Percentiles rank a stretch among this genome's conserved stretches.
These are phyloP conservation scores for Lachancea meyersii DNA, from an alignment of 805 yeast species.

Conservation along the genomic window DNA sequence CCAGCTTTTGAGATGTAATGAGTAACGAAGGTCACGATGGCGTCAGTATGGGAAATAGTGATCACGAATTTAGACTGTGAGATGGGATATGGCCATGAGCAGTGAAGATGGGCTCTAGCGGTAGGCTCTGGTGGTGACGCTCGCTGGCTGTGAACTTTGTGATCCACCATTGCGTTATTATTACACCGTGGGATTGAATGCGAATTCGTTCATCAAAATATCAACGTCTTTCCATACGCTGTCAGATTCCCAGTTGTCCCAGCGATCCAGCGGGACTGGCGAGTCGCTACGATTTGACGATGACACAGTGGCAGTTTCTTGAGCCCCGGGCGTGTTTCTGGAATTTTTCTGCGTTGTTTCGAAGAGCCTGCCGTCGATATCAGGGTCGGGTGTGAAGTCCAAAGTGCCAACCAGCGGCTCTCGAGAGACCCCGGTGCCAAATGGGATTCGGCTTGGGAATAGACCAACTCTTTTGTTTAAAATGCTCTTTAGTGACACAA, in stretches of 20 bases:
- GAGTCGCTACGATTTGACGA: conserved; percentile 15
- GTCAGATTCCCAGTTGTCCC: conserved; percentile 41
- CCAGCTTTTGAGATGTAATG: too few species aligned
- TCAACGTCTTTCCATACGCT: conserved; percentile 71
- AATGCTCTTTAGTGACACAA: conserved; percentile 16
- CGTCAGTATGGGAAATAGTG: conserved; percentile 3
- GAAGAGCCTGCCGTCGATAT: not conserved
- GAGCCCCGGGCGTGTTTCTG: not conserved
- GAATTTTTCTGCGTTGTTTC: not conserved
- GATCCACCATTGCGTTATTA: not conserved
- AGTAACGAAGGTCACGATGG: too few species aligned
- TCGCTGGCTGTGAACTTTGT: not conserved
- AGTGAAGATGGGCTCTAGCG: too few species aligned
- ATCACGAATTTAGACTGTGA: not conserved
- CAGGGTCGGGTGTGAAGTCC: conserved; percentile 2
- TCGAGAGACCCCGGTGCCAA: not conserved
- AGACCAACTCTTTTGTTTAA: conserved; percentile 8
- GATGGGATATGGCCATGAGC: too few species aligned
- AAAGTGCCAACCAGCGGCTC: not conserved
- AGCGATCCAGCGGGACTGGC: conserved; percentile 30
- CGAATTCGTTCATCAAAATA: conserved; percentile 85
- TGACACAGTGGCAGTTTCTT: not conserved
- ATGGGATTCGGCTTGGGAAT: not conserved
- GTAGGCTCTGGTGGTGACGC: not conserved
- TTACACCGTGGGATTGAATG: conserved; percentile 58